Conservation (phyloP, 1,139 yeast species). For the Kodamaea arcana region DNA sequence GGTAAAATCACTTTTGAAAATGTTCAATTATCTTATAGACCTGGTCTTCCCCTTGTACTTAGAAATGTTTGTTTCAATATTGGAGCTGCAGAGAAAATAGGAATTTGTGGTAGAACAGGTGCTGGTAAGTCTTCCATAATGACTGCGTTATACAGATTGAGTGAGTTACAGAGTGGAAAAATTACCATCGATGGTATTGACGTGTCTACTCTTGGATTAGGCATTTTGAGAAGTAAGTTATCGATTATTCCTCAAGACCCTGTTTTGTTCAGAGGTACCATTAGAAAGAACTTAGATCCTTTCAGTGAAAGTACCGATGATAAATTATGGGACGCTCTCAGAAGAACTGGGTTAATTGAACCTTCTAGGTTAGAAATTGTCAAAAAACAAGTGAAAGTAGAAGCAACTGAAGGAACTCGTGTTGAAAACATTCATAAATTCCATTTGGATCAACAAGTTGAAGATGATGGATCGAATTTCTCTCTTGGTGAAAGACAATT, state of each 20-base stretch:
- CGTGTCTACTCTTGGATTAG: conserved; percentile 51
- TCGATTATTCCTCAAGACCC: conserved; percentile 83
- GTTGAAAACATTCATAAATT: conserved; percentile 48
- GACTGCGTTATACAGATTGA: conserved; percentile 59
- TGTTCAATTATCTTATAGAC: conserved; percentile 67
- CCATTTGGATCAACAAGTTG: conserved; percentile 59
- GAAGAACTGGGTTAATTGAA: conserved; percentile 61
- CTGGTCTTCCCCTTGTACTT: conserved; percentile 69
- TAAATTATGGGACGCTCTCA: conserved; percentile 47
- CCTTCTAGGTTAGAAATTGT: conserved; percentile 26
- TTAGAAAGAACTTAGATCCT: conserved; percentile 67
- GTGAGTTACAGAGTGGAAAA: conserved; percentile 49
- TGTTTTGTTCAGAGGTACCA: conserved; percentile 64
- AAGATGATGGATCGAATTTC: conserved; percentile 71
- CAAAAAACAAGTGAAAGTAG: conserved; percentile 16
- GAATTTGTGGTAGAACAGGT: conserved; percentile 78
- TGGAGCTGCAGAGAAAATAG: conserved; percentile 58
- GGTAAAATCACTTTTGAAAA: conserved; percentile 54
- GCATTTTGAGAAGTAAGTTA: conserved; percentile 54
- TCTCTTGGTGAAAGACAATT: conserved; percentile 78
- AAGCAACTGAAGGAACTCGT: conserved; percentile 11
- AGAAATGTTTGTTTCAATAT: conserved; percentile 47
- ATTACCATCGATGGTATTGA: conserved; percentile 60
- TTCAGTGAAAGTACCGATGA: conserved; percentile 49
- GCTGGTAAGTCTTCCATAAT: conserved; percentile 74